Evolutionary conservation across 768 basidiomycete genomes (phyloP), one percentile per base, ranked within the genome.

Genomic region (Tephrocybe sp.): DNA sequence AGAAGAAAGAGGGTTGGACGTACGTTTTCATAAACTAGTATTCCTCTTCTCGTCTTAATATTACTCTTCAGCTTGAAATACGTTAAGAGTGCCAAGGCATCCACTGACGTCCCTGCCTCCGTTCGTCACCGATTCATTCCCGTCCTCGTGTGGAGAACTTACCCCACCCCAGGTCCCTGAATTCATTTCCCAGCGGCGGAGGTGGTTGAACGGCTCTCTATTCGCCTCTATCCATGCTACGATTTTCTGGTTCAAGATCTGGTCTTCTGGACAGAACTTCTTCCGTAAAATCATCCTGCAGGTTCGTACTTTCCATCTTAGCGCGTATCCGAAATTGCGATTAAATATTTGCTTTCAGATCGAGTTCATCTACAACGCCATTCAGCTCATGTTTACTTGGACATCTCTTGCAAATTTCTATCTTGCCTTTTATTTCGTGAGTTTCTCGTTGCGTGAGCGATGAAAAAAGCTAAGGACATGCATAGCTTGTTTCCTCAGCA

Each of bases 151-250:
- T 33, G 31, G 23, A n/a, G 35, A 23, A 16, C 20, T 53, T 34
- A 30, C 11, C 10, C 19, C 13, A 32, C 48, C 39, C 16, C 46
- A 83, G 78, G 82, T 96, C 45, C 83, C 94, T 12, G 95, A 97
- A 65, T 96, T 96, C 71, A 97, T 96, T 57, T 92, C 90, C 2
- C 94, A 98, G 63, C 86, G 92, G 64, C 85, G 92, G 60, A 80
- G 92, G 61, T 94, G 85, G 87, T 67, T 89, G 49, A 89, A 89
- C 60, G 94, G 95, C 35, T 95, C 92, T 2, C 76, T 97, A 17
- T 97, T 97, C 62, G 94, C 93, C 12, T 92, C 89, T 1, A 83
- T 96, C 46, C 96, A 98, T 63, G 91, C 95, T 0, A 89, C 94
- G 0, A 80, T 92, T 16, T 94, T 94, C 71, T 88, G 85, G 69